phyloP scores from a whole-genome alignment of 306 rosid species.

The Gynostemma pentaphyllum region DNA sequence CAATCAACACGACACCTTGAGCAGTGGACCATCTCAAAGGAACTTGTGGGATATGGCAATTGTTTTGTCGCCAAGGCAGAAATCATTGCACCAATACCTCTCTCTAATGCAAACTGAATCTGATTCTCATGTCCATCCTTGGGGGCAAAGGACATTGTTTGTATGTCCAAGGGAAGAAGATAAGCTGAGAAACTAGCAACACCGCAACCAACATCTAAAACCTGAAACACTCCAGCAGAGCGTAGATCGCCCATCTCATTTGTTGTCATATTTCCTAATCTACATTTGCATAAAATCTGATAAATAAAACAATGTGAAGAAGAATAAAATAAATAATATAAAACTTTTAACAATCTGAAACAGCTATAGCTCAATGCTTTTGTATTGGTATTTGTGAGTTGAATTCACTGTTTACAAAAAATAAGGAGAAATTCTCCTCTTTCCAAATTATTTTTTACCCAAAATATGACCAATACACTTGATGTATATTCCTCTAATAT shows the following conservation, averaged over 20 bases:
- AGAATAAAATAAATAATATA: too few relatives aligned
- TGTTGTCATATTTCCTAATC: slow-evolving; percentile 86
- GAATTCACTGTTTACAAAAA: too few relatives aligned
- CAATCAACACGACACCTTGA: slow-evolving; percentile 88
- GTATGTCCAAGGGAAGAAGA: slow-evolving; percentile 74
- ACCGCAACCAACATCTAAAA: slow-evolving; percentile 92
- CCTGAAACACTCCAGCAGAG: slow-evolving; percentile 70
- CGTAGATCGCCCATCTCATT: slow-evolving; percentile 56
- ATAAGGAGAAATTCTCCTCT: too few relatives aligned
- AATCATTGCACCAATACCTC: slow-evolving; percentile 88
- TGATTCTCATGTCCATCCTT: slow-evolving; percentile 94
- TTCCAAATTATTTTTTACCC: too few relatives aligned
- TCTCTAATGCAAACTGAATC: slow-evolving; percentile 87
- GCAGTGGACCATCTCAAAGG: slow-evolving; percentile 94
- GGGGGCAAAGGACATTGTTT: slow-evolving; percentile 94
- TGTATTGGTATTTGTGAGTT: too few relatives aligned
- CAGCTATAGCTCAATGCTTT: too few relatives aligned
- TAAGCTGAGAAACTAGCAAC: slow-evolving; percentile 97
- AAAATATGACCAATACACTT: too few relatives aligned
- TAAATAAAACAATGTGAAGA: not conserved
- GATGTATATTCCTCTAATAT: too few relatives aligned
- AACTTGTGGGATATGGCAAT: slow-evolving; percentile 65
- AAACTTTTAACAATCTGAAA: too few relatives aligned
- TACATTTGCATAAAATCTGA: slow-evolving; percentile 15
- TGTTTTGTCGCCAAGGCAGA: slow-evolving; percentile 82